phyloP scores from a whole-genome alignment of 495 filamentous ascomycete species.

The Hypoxylon lienhwacheense region DNA sequence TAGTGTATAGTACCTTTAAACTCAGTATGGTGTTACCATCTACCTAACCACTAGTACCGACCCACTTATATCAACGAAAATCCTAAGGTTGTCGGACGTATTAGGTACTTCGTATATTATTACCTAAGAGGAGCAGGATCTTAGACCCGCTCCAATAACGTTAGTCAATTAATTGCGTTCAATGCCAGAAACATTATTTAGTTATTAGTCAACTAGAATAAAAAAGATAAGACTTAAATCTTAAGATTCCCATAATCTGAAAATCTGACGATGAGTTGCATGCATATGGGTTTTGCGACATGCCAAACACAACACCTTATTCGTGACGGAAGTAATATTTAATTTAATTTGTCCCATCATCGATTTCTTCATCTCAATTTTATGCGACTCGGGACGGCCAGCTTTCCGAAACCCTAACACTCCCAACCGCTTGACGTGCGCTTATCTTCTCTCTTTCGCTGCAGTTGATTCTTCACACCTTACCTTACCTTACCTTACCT shows the following conservation, averaged over 20 bases:
- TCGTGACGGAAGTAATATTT: slow-evolving; percentile 16
- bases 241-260: slow-evolving; percentile 16
- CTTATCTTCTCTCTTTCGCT: slow-evolving; percentile 6
- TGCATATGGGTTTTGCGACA: slow-evolving; percentile 30
- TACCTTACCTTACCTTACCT: slow-evolving; percentile 11
- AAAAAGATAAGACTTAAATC: no score
- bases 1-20: no score
- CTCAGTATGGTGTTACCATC: no score
- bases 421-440: slow-evolving; percentile 1
- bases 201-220: no score
- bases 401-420: background rate
- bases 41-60: no score
- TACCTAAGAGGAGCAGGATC: no score
- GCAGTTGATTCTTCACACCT: background rate
- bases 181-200: no score
- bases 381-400: slow-evolving; percentile 16
- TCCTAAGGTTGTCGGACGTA: no score
- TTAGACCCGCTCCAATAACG: no score
- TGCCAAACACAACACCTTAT: slow-evolving; percentile 22
- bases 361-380: slow-evolving; percentile 5
- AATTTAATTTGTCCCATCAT: slow-evolving; percentile 3
- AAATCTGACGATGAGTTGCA: slow-evolving; percentile 23
- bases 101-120: no score
- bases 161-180: no score
- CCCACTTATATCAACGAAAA: no score